These are phyloP conservation scores for Saccharomycopsis synnaedendra DNA, from an alignment of 805 yeast species.

Conservation along the genomic window DNA sequence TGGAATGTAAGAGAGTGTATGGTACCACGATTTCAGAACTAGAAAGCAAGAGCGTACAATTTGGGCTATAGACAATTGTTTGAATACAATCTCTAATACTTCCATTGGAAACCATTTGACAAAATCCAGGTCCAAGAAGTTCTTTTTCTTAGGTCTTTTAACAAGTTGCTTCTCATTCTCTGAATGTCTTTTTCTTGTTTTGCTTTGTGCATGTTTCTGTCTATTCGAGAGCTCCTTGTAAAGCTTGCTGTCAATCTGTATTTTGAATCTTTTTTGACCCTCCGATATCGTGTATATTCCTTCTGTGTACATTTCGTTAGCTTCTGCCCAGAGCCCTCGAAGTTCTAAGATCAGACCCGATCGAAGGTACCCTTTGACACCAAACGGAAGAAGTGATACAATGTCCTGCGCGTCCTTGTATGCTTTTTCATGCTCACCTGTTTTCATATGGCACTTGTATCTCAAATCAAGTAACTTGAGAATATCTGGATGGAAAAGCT, in stretches of 20 bases:
- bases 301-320: slow-evolving; percentile 2
- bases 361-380: slow-evolving; percentile 12
- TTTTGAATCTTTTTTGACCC: not conserved
- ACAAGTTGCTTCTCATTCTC: not conserved
- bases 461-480: slow-evolving; percentile 6
- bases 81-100: slow-evolving; percentile 7
- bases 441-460: slow-evolving; percentile 20
- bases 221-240: not conserved
- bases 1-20: slow-evolving; percentile 4
- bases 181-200: not conserved
- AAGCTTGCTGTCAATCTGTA: slow-evolving; percentile 5
- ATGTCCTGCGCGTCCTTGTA: slow-evolving; percentile 11
- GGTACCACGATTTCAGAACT: slow-evolving; percentile 10
- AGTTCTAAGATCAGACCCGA: slow-evolving; percentile 9
- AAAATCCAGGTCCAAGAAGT: slow-evolving; percentile 1
- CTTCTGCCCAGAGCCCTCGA: not conserved
- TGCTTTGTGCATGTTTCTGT: not conserved
- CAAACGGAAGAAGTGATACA: slow-evolving; percentile 9
- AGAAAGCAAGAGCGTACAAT: slow-evolving; percentile 1
- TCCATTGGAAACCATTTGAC: slow-evolving; percentile 5
- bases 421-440: slow-evolving; percentile 17
- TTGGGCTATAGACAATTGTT: not conserved
- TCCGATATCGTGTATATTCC: slow-evolving; percentile 5
- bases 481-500: slow-evolving; percentile 11
- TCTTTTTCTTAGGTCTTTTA: not conserved